Percentiles rank a stretch among this genome's conserved stretches.
phyloP scores from a whole-genome alignment of 2,329 filamentous ascomycete genomes.

The Fusarium nygamai region DNA sequence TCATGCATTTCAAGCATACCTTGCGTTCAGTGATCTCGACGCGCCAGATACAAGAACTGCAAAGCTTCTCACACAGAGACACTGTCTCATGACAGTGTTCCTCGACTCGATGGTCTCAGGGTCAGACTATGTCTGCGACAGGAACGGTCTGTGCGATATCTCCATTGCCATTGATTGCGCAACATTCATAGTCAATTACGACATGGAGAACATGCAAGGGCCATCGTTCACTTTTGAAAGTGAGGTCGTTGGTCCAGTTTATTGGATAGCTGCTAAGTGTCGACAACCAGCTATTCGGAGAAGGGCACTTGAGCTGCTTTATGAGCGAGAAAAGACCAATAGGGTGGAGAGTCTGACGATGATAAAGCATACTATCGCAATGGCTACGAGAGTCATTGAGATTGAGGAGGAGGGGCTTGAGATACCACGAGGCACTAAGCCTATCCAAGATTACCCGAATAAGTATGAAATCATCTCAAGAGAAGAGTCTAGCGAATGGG shows the following conservation, averaged over 20 bases:
- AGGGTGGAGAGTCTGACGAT: neutral
- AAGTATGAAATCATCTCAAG: neutral
- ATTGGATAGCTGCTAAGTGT: neutral
- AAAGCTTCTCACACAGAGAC: neutral
- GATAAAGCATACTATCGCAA: neutral
- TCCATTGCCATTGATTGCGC: neutral
- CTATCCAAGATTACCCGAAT: neutral
- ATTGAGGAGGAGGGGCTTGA: neutral
- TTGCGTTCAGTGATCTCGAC: neutral
- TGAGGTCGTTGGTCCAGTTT: neutral
- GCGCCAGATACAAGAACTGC: neutral
- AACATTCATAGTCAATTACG: neutral
- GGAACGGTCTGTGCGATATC: neutral
- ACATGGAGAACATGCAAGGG: fast-evolving
- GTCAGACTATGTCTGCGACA: neutral
- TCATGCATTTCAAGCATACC: neutral
- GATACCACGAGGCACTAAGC: neutral
- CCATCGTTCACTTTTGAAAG: neutral
- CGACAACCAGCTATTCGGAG: neutral
- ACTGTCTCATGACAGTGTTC: neutral
- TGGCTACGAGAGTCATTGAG: neutral
- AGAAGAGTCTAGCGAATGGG: neutral
- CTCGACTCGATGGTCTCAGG: neutral
- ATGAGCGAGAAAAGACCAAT: neutral
- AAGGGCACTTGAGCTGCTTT: neutral